Evolutionary conservation across 805 yeast species (phyloP).

Genomic region (Sugiyamaella qingdaonensis): DNA sequence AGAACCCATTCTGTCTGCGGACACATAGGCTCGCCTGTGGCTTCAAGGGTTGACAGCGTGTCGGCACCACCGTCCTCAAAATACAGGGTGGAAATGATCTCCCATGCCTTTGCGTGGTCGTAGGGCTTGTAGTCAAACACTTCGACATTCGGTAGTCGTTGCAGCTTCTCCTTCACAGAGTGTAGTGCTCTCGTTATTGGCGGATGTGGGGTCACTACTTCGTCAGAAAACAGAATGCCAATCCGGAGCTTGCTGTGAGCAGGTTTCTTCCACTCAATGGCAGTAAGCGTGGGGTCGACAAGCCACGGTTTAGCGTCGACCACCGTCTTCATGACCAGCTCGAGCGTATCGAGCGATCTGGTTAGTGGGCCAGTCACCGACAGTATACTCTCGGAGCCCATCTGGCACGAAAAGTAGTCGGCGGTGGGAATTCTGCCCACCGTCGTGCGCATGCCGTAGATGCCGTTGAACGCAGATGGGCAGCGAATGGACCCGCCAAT

Average conservation of each 20-base stretch:
- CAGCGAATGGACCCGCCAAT: constrained; percentile 51
- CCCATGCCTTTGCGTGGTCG: neutral
- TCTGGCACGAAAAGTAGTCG: constrained; percentile 27
- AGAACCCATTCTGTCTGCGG: constrained; percentile 2
- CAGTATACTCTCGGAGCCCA: constrained; percentile 37
- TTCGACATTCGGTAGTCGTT: constrained; percentile 18
- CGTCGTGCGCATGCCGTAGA: constrained; percentile 48
- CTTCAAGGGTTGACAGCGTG: neutral
- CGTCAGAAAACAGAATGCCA: constrained; percentile 35
- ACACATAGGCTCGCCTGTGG: constrained; percentile 16
- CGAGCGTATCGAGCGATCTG: constrained; percentile 37
- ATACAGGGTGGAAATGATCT: constrained; percentile 1
- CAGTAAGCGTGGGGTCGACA: constrained; percentile 46
- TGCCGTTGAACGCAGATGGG: constrained; percentile 43
- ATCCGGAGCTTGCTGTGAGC: constrained; percentile 3
- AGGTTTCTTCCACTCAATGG: constrained; percentile 46
- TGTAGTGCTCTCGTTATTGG: constrained; percentile 46
- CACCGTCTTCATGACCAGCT: constrained; percentile 38
- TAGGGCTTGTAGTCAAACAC: constrained; percentile 22
- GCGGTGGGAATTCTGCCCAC: constrained; percentile 33
- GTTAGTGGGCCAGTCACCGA: constrained; percentile 50
- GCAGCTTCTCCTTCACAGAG: constrained; percentile 25
- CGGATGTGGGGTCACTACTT: constrained; percentile 46
- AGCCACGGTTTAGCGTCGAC: constrained; percentile 44
- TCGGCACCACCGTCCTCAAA: constrained; percentile 12